Base-by-base conservation (phyloP, 78 protist species). In the Guillardia theta region DNA sequence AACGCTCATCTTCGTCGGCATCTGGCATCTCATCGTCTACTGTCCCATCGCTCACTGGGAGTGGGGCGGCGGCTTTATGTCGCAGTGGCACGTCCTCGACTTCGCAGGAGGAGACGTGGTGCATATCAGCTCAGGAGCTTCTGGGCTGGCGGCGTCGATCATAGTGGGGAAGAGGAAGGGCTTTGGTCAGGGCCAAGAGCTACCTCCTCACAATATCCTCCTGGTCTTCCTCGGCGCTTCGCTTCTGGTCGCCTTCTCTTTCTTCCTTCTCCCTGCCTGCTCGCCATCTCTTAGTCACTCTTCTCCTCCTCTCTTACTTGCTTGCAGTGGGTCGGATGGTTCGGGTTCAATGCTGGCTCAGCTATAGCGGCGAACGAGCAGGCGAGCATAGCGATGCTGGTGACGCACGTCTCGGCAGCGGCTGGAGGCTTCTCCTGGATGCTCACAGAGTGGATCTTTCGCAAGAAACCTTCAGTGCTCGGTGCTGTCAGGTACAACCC, bases 271-370 rank as follows among this genome's bases (percentile, higher is more conserved):
- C n/a, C n/a, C n/a, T n/a, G n/a, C n/a, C n/a, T n/a, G n/a, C n/a
- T n/a, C n/a, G n/a, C n/a, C n/a, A n/a, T n/a, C n/a, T n/a, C n/a
- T n/a, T n/a, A n/a, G n/a, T n/a, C n/a, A n/a, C n/a, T n/a, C n/a
- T n/a, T n/a, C n/a, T n/a, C n/a, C n/a, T n/a, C n/a, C n/a, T n/a
- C n/a, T n/a, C n/a, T n/a, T n/a, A n/a, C n/a, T n/a, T n/a, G n/a
- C n/a, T n/a, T 83, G 39, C 92, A 47, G 44, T 88, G 93, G 93
- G 44, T 88, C 58, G 93, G 93, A 58, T 88, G 93, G 93, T 88
- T 88, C 39, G 93, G 93, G 76, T 88, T 88, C 93, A 88, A 88
- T 44, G 93, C 41, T 44, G 93, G 93, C 93, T 88, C 93, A 3
- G 93, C 93, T 24, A 37, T 46, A 1, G 3, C 39, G 33, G 93